Evolutionary conservation across 805 yeast genomes (phyloP).

Genomic region (Clavispora vitiphila): DNA sequence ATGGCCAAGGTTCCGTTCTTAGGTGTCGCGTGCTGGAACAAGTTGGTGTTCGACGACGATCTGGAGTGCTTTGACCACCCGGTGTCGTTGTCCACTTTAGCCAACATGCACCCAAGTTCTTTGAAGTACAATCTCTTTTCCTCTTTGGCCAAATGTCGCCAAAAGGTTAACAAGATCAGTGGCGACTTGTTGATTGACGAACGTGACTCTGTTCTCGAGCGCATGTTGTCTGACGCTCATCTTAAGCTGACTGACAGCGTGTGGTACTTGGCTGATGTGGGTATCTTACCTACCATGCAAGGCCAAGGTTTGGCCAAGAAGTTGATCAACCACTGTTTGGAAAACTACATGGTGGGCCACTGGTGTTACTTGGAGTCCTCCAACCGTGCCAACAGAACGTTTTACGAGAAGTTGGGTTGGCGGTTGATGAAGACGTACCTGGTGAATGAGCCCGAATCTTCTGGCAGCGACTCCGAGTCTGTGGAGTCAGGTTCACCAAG

Average conservation of each 20-base stretch:
- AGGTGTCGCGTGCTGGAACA: slow-evolving; percentile 50
- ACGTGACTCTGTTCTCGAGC: slow-evolving; percentile 36
- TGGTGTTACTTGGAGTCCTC: slow-evolving; percentile 53
- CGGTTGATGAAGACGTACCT: slow-evolving; percentile 27
- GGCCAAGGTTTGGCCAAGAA: slow-evolving; percentile 56
- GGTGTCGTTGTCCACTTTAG: slow-evolving; percentile 16
- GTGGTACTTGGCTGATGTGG: slow-evolving; percentile 59
- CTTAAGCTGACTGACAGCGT: slow-evolving; percentile 31
- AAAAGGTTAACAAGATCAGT: slow-evolving; percentile 47
- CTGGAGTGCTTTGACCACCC: slow-evolving; percentile 20
- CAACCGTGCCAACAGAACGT: slow-evolving; percentile 47
- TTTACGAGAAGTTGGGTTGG: slow-evolving; percentile 53
- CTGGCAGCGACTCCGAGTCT: slow-evolving; percentile 13
- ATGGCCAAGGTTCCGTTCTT: slow-evolving; percentile 38
- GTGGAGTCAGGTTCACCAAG: slow-evolving; percentile 1
- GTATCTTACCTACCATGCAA: slow-evolving; percentile 52
- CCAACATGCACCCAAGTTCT: slow-evolving; percentile 25
- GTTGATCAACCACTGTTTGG: slow-evolving; percentile 46
- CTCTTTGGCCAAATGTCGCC: slow-evolving; percentile 43
- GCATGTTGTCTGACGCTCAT: slow-evolving; percentile 22
- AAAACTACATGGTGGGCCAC: slow-evolving; percentile 35
- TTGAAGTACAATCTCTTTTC: slow-evolving; percentile 34
- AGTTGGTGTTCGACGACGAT: slow-evolving; percentile 19
- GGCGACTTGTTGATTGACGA: slow-evolving; percentile 41
- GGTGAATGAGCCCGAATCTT: slow-evolving; percentile 20